Conservation (phyloP, 495 filamentous ascomycete genomes). For the Penicillium soppii region DNA sequence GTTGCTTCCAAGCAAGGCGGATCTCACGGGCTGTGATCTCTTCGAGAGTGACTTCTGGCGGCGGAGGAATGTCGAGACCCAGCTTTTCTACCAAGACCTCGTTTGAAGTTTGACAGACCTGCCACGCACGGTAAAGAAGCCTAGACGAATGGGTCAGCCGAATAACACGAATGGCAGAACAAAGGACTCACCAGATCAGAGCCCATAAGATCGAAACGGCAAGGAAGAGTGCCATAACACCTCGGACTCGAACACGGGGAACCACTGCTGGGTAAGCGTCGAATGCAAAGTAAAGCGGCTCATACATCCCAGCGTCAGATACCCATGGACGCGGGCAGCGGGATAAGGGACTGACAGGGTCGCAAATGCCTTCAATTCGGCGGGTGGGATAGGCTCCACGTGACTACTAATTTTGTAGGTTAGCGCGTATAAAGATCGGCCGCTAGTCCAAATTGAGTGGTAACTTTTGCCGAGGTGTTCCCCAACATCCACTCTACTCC, state of each 20-base stretch:
- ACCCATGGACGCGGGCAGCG: conserved; percentile 38
- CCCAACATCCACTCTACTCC: background rate
- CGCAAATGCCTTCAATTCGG: conserved; percentile 1
- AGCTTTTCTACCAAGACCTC: conserved; percentile 86
- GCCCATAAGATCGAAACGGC: conserved; percentile 51
- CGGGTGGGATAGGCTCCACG: conserved; percentile 6
- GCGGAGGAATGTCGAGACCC: conserved; percentile 87
- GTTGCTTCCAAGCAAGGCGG: conserved; percentile 87
- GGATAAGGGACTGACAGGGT: conserved; percentile 8
- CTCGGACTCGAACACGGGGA: conserved; percentile 49
- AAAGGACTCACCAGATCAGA: conserved; percentile 46
- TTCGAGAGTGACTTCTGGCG: conserved; percentile 88
- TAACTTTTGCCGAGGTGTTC: background rate
- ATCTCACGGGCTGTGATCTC: conserved; percentile 83
- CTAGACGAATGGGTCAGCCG: conserved; percentile 37
- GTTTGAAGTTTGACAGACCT: conserved; percentile 85
- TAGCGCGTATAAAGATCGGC: conserved; percentile 18
- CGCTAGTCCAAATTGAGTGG: conserved; percentile 11
- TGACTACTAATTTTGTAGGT: background rate
- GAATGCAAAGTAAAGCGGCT: conserved; percentile 47
- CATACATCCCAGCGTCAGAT: conserved; percentile 48
- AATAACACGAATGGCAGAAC: background rate
- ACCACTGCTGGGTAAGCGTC: conserved; percentile 49
- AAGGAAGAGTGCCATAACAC: conserved; percentile 52
- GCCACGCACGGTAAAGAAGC: conserved; percentile 78